Evolutionary conservation across 495 filamentous ascomycete genomes (phyloP).

Genomic region (Entonaema liquescens): DNA sequence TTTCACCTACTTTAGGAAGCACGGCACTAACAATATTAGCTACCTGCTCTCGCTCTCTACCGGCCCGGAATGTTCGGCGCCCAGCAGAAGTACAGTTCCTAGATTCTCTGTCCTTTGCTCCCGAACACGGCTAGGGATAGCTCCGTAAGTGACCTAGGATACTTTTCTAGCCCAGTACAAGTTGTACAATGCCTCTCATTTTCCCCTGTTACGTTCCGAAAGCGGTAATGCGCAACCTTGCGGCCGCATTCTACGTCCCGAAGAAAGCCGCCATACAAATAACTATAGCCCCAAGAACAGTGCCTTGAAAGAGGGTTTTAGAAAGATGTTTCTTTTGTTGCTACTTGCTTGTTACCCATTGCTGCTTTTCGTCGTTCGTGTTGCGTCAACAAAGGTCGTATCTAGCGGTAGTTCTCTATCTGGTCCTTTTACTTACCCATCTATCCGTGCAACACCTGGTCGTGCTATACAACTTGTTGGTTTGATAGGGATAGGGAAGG

Average conservation of each 20-base stretch:
- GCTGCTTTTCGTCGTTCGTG: slow-evolving; percentile 15
- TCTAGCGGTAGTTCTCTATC: slow-evolving; percentile 26
- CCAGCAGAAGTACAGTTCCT: slow-evolving; percentile 26
- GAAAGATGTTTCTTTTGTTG: slow-evolving; percentile 39
- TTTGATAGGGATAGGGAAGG: slow-evolving; percentile 13
- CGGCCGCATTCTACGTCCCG: slow-evolving; percentile 33
- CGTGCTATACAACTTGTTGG: slow-evolving; percentile 12
- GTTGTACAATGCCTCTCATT: slow-evolving; percentile 25
- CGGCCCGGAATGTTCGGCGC: slow-evolving; percentile 42
- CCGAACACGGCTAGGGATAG: slow-evolving; percentile 43
- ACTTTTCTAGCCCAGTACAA: slow-evolving; percentile 18
- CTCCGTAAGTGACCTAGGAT: slow-evolving; percentile 39
- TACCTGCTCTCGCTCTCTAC: slow-evolving; percentile 5
- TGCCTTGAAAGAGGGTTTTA: slow-evolving; percentile 30
- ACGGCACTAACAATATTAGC: slow-evolving; percentile 3
- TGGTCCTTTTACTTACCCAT: slow-evolving; percentile 16
- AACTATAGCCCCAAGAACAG: slow-evolving; percentile 39
- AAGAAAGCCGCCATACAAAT: slow-evolving; percentile 46
- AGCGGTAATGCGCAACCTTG: slow-evolving; percentile 39
- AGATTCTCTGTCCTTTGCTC: slow-evolving; percentile 21
- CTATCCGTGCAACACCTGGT: slow-evolving; percentile 10
- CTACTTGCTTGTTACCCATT: slow-evolving; percentile 16
- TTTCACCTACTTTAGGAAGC: neutral
- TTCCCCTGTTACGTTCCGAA: slow-evolving; percentile 41
- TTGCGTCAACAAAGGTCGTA: slow-evolving; percentile 41